Percentiles rank a stretch among this genome's conserved stretches.
Conservation (phyloP, 345 rosid species). For the Clausena lansium region DNA sequence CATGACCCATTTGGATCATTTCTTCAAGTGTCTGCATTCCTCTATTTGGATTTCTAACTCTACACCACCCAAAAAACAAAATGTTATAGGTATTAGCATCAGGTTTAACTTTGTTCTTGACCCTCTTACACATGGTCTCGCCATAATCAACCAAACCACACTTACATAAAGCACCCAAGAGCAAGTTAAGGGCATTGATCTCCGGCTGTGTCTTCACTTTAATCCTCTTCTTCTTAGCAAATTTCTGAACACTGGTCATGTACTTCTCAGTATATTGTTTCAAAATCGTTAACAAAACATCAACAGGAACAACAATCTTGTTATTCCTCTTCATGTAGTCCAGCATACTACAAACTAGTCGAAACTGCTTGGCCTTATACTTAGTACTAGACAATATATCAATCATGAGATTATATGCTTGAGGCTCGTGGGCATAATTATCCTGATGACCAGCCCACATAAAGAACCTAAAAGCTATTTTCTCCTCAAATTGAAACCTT, state of each 20-base stretch:
- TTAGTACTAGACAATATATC: constrained; percentile 81
- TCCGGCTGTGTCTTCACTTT: constrained; percentile 89
- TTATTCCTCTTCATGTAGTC: constrained; percentile 77
- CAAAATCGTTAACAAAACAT: constrained; percentile 53
- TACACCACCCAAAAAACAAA: constrained; percentile 89
- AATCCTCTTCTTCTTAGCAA: constrained; percentile 79
- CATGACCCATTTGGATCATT: constrained; percentile 76
- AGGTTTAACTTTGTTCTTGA: constrained; percentile 60
- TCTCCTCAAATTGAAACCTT: constrained; percentile 77
- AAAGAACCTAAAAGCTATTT: constrained; percentile 70
- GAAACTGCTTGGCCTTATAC: constrained; percentile 75
- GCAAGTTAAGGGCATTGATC: constrained; percentile 77
- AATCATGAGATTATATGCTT: constrained; percentile 68
- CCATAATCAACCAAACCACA: constrained; percentile 75
- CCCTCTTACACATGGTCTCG: constrained; percentile 48
- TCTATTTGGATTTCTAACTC: constrained; percentile 72
- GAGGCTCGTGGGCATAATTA: constrained; percentile 61
- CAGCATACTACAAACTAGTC: constrained; percentile 74
- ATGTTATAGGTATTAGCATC: constrained; percentile 66
- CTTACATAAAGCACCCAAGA: constrained; percentile 84
- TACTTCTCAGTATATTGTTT: constrained; percentile 72
- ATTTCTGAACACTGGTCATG: constrained; percentile 79
- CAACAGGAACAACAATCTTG: constrained; percentile 50
- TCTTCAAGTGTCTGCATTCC: constrained; percentile 75
- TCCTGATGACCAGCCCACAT: constrained; percentile 71